phyloP scores from a whole-genome alignment of 2,329 filamentous ascomycete genomes.

The Aspergillus ibericus region DNA sequence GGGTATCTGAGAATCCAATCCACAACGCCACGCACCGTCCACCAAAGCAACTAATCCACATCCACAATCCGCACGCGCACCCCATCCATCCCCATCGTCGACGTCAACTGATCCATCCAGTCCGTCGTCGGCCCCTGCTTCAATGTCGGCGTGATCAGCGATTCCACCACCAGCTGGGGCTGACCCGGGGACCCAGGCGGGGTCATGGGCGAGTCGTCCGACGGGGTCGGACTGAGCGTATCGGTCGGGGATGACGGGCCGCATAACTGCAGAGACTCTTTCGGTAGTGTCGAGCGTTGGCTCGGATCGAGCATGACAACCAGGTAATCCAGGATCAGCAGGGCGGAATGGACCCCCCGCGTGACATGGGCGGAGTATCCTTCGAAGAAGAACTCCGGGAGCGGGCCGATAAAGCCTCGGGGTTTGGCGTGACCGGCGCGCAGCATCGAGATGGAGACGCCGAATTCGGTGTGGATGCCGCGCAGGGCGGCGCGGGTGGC shows the following conservation, averaged over 20 bases:
- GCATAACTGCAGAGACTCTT: constrained; percentile 16
- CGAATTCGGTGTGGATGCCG: constrained; percentile 27
- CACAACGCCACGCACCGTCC: not conserved
- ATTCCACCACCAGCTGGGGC: constrained; percentile 17
- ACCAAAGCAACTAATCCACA: not conserved
- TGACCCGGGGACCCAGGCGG: constrained; percentile 16
- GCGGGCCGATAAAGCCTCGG: constrained; percentile 23
- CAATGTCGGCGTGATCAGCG: constrained; percentile 18
- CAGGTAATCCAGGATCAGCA: constrained; percentile 23
- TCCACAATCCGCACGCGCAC: not conserved
- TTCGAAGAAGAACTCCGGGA: constrained; percentile 24
- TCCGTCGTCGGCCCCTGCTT: constrained; percentile 20
- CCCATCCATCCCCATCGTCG: constrained; percentile 25
- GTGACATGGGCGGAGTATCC: constrained; percentile 19
- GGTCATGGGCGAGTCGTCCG: constrained; percentile 6
- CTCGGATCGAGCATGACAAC: constrained; percentile 21
- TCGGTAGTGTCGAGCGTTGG: constrained; percentile 18
- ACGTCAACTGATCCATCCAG: constrained; percentile 28
- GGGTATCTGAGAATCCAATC: not conserved
- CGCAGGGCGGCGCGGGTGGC: constrained; percentile 24
- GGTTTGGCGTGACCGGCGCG: constrained; percentile 18
- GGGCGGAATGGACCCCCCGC: constrained; percentile 20
- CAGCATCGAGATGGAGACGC: constrained; percentile 23
- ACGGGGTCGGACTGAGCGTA: not conserved
- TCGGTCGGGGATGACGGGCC: not conserved